phyloP scores from a whole-genome alignment of 805 yeast genomes.

The Candida piceae region DNA sequence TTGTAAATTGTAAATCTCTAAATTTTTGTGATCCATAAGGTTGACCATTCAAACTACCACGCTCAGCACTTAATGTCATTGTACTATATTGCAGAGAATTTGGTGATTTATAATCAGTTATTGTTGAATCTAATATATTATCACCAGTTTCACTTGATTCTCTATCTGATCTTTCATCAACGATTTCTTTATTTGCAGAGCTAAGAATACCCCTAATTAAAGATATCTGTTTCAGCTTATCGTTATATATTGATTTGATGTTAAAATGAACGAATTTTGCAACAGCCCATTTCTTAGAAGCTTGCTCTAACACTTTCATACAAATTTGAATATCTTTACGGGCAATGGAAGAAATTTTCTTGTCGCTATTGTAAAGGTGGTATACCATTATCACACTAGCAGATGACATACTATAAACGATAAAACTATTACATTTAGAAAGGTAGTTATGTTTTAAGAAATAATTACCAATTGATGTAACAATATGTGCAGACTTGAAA shows the following conservation, averaged over 20 bases:
- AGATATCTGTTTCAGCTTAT: slow-evolving; percentile 23
- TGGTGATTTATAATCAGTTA: slow-evolving; percentile 4
- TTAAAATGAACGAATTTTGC: slow-evolving; percentile 46
- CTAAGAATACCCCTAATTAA: slow-evolving; percentile 19
- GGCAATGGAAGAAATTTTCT: slow-evolving; percentile 21
- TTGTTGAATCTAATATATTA: no score
- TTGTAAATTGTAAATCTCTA: no score
- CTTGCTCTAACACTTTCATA: slow-evolving; percentile 30
- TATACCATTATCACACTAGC: slow-evolving; percentile 70
- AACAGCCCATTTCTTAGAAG: slow-evolving; percentile 50
- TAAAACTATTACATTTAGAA: slow-evolving; percentile 25
- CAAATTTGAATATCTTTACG: slow-evolving; percentile 19
- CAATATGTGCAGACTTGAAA: slow-evolving; percentile 75
- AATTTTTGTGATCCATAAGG: no score
- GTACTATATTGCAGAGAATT: slow-evolving; percentile 4
- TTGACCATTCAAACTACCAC: slow-evolving; percentile 7
- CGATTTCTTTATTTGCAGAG: slow-evolving; percentile 7
- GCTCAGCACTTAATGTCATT: slow-evolving; percentile 11
- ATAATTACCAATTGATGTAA: slow-evolving; percentile 57
- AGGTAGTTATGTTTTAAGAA: slow-evolving; percentile 51
- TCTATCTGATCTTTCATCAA: slow-evolving; percentile 1
- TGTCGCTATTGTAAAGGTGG: slow-evolving; percentile 41
- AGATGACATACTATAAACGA: slow-evolving; percentile 48
- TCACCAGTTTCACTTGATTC: slow-evolving; percentile 5
- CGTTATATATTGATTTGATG: slow-evolving; percentile 38